Percentiles rank a stretch among this genome's conserved stretches.
Conservation (phyloP, 1,139 yeast genomes). For the Hansenula lynferdii region DNA sequence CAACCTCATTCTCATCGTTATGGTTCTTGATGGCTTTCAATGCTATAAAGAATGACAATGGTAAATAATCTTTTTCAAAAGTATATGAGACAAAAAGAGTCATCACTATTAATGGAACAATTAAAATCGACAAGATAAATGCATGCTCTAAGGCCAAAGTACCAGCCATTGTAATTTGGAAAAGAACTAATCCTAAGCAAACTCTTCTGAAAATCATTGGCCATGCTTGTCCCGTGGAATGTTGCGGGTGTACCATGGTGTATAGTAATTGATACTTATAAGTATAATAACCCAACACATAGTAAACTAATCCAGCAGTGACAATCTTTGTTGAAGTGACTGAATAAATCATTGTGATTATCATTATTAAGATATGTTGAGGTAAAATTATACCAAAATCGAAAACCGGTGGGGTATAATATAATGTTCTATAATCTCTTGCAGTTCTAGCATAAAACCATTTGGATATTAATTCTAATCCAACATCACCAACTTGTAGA, state of each 20-base stretch:
- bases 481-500: slow-evolving; percentile 47
- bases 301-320: slow-evolving; percentile 60
- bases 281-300: slow-evolving; percentile 56
- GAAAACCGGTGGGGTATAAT: slow-evolving; percentile 59
- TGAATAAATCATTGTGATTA: slow-evolving; percentile 57
- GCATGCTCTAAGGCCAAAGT: slow-evolving; percentile 64
- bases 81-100: slow-evolving; percentile 48
- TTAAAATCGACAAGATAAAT: slow-evolving; percentile 42
- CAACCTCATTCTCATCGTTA: slow-evolving; percentile 1
- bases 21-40: slow-evolving; percentile 43
- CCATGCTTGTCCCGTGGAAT: slow-evolving; percentile 70
- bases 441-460: slow-evolving; percentile 50
- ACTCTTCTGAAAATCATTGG: slow-evolving; percentile 59
- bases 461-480: slow-evolving; percentile 30
- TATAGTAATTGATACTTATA: slow-evolving; percentile 62
- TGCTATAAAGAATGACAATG: slow-evolving; percentile 57
- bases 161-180: slow-evolving; percentile 67
- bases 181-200: slow-evolving; percentile 50
- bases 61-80: slow-evolving; percentile 56
- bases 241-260: slow-evolving; percentile 66
- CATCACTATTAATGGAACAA: slow-evolving; percentile 47
- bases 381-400: slow-evolving; percentile 63
- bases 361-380: slow-evolving; percentile 57
- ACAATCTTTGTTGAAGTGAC: slow-evolving; percentile 62
- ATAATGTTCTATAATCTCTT: slow-evolving; percentile 44